A percentile compares a stretch with the other conserved stretches of the same genome.
Evolutionary conservation across 1,139 yeast species (phyloP).

Genomic region (Sugiyamaella xylanicola): DNA sequence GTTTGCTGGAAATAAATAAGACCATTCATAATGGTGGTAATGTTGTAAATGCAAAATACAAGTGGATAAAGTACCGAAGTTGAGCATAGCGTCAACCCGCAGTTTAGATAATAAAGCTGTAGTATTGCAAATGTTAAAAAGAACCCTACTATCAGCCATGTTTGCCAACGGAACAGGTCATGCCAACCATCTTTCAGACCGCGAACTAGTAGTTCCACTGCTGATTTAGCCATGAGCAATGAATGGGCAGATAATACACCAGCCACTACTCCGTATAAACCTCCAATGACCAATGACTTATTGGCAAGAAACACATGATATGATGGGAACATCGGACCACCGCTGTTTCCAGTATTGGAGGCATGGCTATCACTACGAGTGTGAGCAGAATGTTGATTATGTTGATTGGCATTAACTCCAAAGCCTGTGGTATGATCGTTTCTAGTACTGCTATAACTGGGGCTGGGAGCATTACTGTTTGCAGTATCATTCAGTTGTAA

Average conservation of each 20-base stretch:
- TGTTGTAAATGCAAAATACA: slow-evolving; percentile 81
- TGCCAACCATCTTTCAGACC: slow-evolving; percentile 39
- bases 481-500: too few relatives aligned
- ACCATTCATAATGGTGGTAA: slow-evolving; percentile 73
- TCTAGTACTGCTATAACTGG: background rate
- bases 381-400: background rate
- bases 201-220: slow-evolving; percentile 63
- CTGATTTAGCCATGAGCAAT: slow-evolving; percentile 77
- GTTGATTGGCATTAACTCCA: too few relatives aligned
- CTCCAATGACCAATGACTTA: slow-evolving; percentile 46
- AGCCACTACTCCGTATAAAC: slow-evolving; percentile 66
- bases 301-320: slow-evolving; percentile 10
- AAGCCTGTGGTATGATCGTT: too few relatives aligned
- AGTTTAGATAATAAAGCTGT: slow-evolving; percentile 73
- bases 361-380: background rate
- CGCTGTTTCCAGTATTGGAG: background rate
- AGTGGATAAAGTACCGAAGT: slow-evolving; percentile 83
- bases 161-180: slow-evolving; percentile 43
- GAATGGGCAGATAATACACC: slow-evolving; percentile 88
- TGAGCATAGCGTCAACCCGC: slow-evolving; percentile 70
- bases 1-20: slow-evolving; percentile 62
- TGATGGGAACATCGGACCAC: background rate
- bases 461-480: too few relatives aligned
- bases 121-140: slow-evolving; percentile 72
- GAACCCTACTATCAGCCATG: slow-evolving; percentile 54